Conservation (phyloP, 1,139 yeast species). For the Blastobotrys buckinghamii region DNA sequence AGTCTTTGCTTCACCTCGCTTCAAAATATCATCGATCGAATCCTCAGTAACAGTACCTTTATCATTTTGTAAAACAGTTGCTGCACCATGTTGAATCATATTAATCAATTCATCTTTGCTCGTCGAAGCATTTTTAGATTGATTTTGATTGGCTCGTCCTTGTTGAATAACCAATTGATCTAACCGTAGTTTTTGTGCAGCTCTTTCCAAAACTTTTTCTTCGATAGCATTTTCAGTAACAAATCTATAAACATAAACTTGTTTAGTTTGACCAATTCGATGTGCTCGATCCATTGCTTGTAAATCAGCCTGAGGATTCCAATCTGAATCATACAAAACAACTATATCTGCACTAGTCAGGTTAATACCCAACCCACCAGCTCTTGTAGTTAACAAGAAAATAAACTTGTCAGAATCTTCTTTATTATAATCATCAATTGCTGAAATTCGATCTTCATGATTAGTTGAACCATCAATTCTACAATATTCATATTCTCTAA, state of each 20-base stretch:
- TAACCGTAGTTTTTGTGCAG: conserved; percentile 86
- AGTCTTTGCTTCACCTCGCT: conserved; percentile 77
- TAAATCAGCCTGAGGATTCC: conserved; percentile 98
- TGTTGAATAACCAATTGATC: conserved; percentile 97
- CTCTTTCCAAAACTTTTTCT: conserved; percentile 92
- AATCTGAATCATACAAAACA: conserved; percentile 85
- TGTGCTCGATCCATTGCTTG: conserved; percentile 99
- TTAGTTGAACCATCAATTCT: conserved; percentile 95
- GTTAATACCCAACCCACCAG: conserved; percentile 96
- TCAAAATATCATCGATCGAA: conserved; percentile 75
- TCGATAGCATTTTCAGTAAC: conserved; percentile 96
- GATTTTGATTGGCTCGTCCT: conserved; percentile 58
- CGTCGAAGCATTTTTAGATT: conserved; percentile 38
- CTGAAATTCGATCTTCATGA: conserved; percentile 88
- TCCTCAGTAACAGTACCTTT: conserved; percentile 38
- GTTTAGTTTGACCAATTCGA: conserved; percentile 95
- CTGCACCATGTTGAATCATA: conserved; percentile 98
- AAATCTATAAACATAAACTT: conserved; percentile 85
- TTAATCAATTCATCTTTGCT: conserved; percentile 81
- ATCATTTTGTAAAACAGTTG: conserved; percentile 58
- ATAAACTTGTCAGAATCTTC: conserved; percentile 81
- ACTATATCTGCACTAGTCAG: conserved; percentile 91
- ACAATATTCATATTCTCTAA: conserved; percentile 81
- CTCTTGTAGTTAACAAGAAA: conserved; percentile 87
- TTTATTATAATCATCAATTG: conserved; percentile 86